Evolutionary conservation across 108 stramenopile species (phyloP).

Genomic region (Licmophora abbreviata): DNA sequence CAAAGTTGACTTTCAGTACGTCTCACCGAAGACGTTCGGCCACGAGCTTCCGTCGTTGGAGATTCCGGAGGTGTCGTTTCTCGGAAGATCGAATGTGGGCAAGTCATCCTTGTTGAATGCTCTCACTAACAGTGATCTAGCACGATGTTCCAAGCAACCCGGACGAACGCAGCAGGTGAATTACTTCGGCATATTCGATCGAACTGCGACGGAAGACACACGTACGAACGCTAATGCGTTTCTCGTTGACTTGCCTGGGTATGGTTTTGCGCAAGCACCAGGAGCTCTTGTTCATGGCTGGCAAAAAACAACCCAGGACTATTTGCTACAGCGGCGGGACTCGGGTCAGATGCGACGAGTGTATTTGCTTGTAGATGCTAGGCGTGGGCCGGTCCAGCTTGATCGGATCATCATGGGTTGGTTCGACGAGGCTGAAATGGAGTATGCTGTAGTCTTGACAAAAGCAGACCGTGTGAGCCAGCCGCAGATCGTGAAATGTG

Average conservation of each 20-base stretch:
- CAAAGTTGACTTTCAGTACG: conserved; percentile 38
- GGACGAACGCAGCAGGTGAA: conserved; percentile 90
- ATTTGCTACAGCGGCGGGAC: conserved; percentile 40
- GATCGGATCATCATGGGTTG: conserved; percentile 72
- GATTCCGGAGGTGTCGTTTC: conserved; percentile 82
- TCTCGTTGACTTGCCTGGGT: conserved; percentile 75
- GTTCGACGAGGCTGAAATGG: conserved; percentile 76
- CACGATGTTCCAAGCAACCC: conserved; percentile 71
- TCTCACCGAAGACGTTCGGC: conserved; percentile 41
- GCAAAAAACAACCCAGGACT: conserved; percentile 73
- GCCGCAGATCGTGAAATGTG: conserved; percentile 39
- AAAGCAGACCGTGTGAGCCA: conserved; percentile 63
- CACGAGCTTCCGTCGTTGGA: conserved; percentile 41
- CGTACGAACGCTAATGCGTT: conserved; percentile 11
- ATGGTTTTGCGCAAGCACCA: conserved; percentile 71
- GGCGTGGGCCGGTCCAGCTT: conserved; percentile 32
- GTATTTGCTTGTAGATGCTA: conserved; percentile 70
- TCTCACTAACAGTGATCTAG: conserved; percentile 58
- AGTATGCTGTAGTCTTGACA: conserved; percentile 69
- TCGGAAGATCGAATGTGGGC: conserved; percentile 93
- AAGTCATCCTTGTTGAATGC: conserved; percentile 88
- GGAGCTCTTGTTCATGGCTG: conserved; percentile 55
- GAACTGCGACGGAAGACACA: not conserved
- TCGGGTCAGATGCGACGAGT: conserved; percentile 37
- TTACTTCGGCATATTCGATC: conserved; percentile 55